These are phyloP conservation scores for Nitzschia putrida DNA, from an alignment of 108 stramenopile genomes.

Conservation along the genomic window DNA sequence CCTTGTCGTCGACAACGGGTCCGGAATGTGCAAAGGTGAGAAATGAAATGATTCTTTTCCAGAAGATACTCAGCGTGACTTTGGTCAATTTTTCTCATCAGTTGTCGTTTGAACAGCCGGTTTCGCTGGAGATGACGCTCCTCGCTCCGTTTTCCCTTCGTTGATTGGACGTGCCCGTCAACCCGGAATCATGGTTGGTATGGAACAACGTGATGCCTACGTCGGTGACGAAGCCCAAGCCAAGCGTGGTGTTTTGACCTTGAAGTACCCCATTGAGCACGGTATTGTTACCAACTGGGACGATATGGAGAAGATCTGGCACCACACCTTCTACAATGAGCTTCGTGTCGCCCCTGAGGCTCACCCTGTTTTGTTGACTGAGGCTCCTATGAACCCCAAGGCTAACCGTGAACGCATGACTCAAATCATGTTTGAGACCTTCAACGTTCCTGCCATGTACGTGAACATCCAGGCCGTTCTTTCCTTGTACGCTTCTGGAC, in stretches of 20 bases:
- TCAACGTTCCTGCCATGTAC: constrained; percentile 99
- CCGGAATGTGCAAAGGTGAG: constrained; percentile 97
- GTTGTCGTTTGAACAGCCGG: too few relatives aligned
- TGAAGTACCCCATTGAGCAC: constrained; percentile 99
- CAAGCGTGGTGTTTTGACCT: constrained; percentile 97
- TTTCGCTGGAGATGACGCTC: constrained; percentile 94
- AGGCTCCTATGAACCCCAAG: constrained; percentile 99
- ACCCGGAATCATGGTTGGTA: constrained; percentile 98
- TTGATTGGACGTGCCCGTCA: constrained; percentile 96
- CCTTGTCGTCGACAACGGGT: constrained; percentile 97
- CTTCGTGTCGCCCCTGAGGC: constrained; percentile 95
- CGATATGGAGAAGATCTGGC: constrained; percentile 98
- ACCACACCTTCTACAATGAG: constrained; percentile 98
- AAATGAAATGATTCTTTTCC: too few relatives aligned
- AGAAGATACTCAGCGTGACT: too few relatives aligned
- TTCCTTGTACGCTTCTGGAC: constrained; percentile 91
- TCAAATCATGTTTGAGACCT: constrained; percentile 99
- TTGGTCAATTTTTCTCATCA: too few relatives aligned
- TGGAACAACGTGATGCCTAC: constrained; percentile 99
- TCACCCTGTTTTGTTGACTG: constrained; percentile 98
- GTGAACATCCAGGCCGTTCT: constrained; percentile 99
- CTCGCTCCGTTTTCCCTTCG: constrained; percentile 96
- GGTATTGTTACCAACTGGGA: constrained; percentile 99
- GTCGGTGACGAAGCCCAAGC: constrained; percentile 98
- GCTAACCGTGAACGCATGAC: constrained; percentile 99